Conservation (phyloP, 2,329 filamentous ascomycete genomes). For the Aspergillus terreus region DNA sequence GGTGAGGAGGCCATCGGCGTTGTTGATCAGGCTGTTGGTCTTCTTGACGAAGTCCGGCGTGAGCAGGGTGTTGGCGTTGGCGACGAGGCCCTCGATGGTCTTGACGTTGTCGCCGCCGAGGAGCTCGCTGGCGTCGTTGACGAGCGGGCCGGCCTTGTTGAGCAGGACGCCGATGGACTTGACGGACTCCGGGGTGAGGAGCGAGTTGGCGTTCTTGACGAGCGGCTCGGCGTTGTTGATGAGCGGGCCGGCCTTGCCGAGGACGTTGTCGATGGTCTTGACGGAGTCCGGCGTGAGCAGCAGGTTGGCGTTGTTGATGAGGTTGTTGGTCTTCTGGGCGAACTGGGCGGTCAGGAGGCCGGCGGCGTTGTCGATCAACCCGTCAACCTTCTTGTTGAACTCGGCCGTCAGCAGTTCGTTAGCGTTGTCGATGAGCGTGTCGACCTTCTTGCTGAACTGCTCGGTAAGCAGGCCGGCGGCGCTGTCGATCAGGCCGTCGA, state of each 20-base stretch:
- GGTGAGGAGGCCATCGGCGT: conserved; percentile 8
- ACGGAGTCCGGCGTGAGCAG: conserved; percentile 17
- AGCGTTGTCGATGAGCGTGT: neutral
- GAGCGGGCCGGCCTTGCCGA: conserved; percentile 3
- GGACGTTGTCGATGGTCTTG: conserved; percentile 17
- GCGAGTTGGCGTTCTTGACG: conserved; percentile 2
- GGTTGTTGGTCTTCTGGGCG: conserved; percentile 15
- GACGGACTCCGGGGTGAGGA: conserved; percentile 16
- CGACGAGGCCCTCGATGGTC: too few relatives aligned
- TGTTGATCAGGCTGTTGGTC: conserved; percentile 11
- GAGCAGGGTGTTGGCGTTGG: conserved; percentile 10
- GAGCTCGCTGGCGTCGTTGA: conserved; percentile 12
- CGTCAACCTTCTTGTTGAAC: neutral
- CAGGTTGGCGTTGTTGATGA: conserved; percentile 15
- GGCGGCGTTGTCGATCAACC: neutral
- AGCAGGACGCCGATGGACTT: conserved; percentile 11
- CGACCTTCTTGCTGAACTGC: neutral
- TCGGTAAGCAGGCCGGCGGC: neutral
- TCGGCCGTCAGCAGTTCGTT: neutral
- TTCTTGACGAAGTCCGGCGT: conserved; percentile 13
- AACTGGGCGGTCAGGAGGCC: conserved; percentile 4
- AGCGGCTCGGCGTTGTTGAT: neutral
- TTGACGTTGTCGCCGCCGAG: conserved; percentile 9
- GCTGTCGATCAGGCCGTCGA: neutral
- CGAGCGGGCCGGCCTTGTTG: conserved; percentile 10